Evolutionary conservation across 2,329 filamentous ascomycete genomes (phyloP).

Genomic region (Orbilia quercus): DNA sequence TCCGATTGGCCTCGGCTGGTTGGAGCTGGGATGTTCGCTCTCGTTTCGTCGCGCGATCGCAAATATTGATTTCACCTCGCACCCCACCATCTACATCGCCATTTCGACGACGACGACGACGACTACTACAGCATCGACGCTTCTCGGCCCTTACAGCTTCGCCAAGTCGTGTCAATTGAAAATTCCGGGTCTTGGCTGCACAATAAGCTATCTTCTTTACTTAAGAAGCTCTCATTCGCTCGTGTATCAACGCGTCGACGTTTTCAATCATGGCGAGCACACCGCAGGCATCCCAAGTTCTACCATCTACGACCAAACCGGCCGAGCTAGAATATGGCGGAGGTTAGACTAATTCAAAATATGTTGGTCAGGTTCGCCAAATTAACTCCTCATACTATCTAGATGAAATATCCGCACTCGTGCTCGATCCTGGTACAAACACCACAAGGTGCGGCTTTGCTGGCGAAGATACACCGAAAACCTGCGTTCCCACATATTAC

Average conservation of each 20-base stretch:
- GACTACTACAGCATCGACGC: conserved; percentile 6
- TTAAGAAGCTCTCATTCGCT: not conserved
- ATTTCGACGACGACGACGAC: conserved; percentile 11
- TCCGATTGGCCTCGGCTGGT: conserved; percentile 50
- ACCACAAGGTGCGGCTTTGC: conserved; percentile 94
- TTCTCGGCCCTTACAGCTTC: not conserved
- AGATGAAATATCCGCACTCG: conserved; percentile 98
- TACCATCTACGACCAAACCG: conserved; percentile 53
- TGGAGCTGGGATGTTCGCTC: conserved; percentile 23
- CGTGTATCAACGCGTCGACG: conserved; percentile 42
- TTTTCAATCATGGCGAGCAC: conserved; percentile 51
- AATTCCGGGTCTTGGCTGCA: not conserved
- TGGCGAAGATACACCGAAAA: conserved; percentile 96
- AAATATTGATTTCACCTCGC: conserved; percentile 31
- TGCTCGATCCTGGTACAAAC: conserved; percentile 93
- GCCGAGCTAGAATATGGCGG: conserved; percentile 55
- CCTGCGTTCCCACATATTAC: conserved; percentile 90
- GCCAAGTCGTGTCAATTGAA: conserved; percentile 17
- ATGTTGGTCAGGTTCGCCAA: not conserved
- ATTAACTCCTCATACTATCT: conserved; percentile 32
- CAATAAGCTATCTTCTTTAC: not conserved
- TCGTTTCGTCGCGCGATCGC: conserved; percentile 50
- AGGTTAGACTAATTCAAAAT: conserved; percentile 18
- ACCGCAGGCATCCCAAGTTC: conserved; percentile 43
- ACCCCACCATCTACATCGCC: conserved; percentile 17